These are phyloP conservation scores for Thoreauomyces humboldtii DNA, from an alignment of 192 early-diverging fungal species.

Conservation along the genomic window DNA sequence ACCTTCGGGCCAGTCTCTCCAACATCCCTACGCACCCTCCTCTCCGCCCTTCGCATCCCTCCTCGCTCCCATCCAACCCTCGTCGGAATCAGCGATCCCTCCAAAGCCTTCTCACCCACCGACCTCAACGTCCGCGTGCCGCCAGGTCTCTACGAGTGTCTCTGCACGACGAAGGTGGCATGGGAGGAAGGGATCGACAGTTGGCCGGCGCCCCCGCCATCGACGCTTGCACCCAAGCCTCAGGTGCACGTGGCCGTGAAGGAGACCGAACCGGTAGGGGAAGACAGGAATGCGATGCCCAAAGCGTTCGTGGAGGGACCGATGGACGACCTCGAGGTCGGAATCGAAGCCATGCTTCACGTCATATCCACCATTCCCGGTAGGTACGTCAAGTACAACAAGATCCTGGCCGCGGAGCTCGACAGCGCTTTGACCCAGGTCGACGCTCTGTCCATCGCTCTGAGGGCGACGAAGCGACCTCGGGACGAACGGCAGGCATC, in stretches of 20 bases:
- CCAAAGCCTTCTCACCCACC: not conserved
- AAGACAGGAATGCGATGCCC: not conserved
- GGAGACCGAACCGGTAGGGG: not conserved
- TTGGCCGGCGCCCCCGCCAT: not conserved
- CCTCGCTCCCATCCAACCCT: constrained; percentile 19
- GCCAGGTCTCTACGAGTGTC: constrained; percentile 19
- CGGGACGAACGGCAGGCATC: too few relatives aligned
- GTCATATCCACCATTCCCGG: constrained; percentile 30
- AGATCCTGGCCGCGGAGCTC: constrained; percentile 18
- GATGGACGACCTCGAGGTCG: constrained; percentile 17
- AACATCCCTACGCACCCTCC: constrained; percentile 10
- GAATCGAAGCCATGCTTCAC: constrained; percentile 26
- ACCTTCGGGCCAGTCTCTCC: constrained; percentile 29
- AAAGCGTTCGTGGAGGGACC: not conserved
- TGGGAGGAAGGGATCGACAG: constrained; percentile 18
- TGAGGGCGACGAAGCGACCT: not conserved
- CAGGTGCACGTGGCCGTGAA: not conserved
- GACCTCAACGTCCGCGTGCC: not conserved
- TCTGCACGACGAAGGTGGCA: not conserved
- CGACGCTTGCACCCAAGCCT: not conserved
- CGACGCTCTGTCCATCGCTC: not conserved
- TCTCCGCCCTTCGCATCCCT: constrained; percentile 19
- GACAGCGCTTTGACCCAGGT: constrained; percentile 17
- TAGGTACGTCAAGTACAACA: constrained; percentile 36
- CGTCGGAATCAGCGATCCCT: not conserved